Evolutionary conservation across 2,329 filamentous ascomycete genomes (phyloP), one percentile per base, ranked within the genome.

Genomic region (Ophiostoma ulmi): DNA sequence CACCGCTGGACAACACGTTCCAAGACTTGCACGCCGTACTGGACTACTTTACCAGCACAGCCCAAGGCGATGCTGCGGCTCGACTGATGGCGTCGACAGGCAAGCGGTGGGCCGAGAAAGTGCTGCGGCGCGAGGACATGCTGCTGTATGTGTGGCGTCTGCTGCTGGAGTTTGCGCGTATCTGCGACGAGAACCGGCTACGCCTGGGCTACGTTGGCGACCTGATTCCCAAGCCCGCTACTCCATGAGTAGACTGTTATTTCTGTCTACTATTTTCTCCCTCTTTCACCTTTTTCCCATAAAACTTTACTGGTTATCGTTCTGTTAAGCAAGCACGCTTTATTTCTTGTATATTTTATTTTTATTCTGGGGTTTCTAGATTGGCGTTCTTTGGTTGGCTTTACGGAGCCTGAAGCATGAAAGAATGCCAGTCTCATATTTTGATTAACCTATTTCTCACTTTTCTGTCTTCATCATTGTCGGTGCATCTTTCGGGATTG

Each of bases 1-100:
- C 89, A 0, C 90, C 91, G 1, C 83, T 93, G 75, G 88, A 91
- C 77, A 90, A 90, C 75, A 85, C 86, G 1, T 90, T 87, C 72
- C 81, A 85, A 69, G 91, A 92, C 66, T 77, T 91, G 11, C 91
- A 90, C 74, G 84, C 84, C 11, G 82, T 89, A 11, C 79, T 91
- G 75, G 86, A 88, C 67, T 92, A 88, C 77, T 90, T 92, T 72
- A 36, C 55, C 64, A 84, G 85, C 63, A 81, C 84, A 58, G 74
- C 75, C 22, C 77, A 77, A 5, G 82, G 83, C 69, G 87, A 91
- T 74, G 79, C 80, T 0, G 83, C 83, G n/a, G 90, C 88, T 0
- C 79, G 82, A 73, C 81, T 80, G 74, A 88, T 92, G 72, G 89
- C 89, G 14, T 79, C 84, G 72, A 80, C 81, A 13, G 88, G 89